phyloP scores from a whole-genome alignment of 2,329 filamentous ascomycete species.

The Epichloe elymi region DNA sequence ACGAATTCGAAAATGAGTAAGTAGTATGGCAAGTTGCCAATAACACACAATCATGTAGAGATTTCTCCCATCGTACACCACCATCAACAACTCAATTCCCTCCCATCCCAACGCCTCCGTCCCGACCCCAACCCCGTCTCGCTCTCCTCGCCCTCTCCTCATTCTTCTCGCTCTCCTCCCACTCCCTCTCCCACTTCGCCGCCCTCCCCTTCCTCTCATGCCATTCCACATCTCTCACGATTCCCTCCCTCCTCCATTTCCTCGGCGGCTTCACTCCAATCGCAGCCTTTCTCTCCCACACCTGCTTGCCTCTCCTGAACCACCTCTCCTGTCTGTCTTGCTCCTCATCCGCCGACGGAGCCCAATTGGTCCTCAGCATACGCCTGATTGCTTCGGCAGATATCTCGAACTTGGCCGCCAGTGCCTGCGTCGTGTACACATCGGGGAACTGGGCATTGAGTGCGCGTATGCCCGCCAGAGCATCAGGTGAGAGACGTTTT shows the following conservation, averaged over 20 bases:
- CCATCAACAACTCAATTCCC: not conserved
- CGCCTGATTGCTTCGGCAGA: slow-evolving; percentile 76
- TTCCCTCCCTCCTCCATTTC: slow-evolving; percentile 44
- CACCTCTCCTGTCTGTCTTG: slow-evolving; percentile 45
- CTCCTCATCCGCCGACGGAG: slow-evolving; percentile 45
- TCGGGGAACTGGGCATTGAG: slow-evolving; percentile 67
- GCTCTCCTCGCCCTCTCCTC: slow-evolving; percentile 12
- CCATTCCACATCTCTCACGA: slow-evolving; percentile 30
- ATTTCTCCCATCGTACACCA: not conserved
- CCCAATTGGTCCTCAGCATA: slow-evolving; percentile 72
- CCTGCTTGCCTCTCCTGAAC: slow-evolving; percentile 44
- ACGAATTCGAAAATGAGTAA: no score
- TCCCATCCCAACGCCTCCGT: not conserved
- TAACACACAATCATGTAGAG: not conserved
- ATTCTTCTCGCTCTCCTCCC: slow-evolving; percentile 19
- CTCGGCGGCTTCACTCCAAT: slow-evolving; percentile 48
- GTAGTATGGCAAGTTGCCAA: no score
- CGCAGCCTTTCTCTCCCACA: slow-evolving; percentile 48
- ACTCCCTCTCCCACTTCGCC: slow-evolving; percentile 14
- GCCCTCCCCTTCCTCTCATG: slow-evolving; percentile 21
- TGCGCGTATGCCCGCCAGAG: slow-evolving; percentile 76
- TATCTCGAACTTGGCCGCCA: slow-evolving; percentile 72
- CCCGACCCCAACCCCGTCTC: slow-evolving; percentile 2
- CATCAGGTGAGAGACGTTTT: slow-evolving; percentile 84
- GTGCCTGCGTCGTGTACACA: slow-evolving; percentile 58